Evolutionary conservation across 257 asterid species (phyloP).

Genomic region (Fraxinus cuspidata): DNA sequence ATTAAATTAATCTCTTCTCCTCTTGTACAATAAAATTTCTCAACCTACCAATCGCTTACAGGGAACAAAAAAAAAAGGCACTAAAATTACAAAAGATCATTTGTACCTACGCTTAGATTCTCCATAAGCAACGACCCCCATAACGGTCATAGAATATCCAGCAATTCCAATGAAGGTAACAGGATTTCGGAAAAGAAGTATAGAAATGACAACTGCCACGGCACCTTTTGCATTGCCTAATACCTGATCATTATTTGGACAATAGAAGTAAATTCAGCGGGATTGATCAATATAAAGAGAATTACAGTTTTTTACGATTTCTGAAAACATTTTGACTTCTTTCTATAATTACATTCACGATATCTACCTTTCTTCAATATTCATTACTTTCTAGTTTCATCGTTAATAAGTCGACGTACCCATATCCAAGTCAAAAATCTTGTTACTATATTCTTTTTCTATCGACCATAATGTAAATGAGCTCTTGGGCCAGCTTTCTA

Average conservation of each 20-base stretch:
- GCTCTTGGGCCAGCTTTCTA: background rate
- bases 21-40: background rate
- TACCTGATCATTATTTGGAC: slow-evolving; percentile 48
- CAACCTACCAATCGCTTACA: background rate
- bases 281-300: background rate
- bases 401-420: no score
- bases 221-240: slow-evolving; percentile 99
- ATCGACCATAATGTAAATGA: no score
- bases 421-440: no score
- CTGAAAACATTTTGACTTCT: background rate
- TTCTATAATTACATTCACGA: background rate
- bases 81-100: slow-evolving; percentile 36
- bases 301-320: background rate
- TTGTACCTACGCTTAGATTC: slow-evolving; percentile 84
- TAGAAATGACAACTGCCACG: slow-evolving; percentile 95
- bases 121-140: slow-evolving; percentile 97
- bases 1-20: background rate
- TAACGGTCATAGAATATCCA: slow-evolving; percentile 88
- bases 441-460: no score
- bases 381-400: background rate
- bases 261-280: slow-evolving; percentile 1
- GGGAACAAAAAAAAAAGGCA: background rate
- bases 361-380: background rate
- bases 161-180: slow-evolving; percentile 86
- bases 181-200: slow-evolving; percentile 83